Conservation (phyloP, 2,329 filamentous ascomycete species). For the Ceratocystis variospora region DNA sequence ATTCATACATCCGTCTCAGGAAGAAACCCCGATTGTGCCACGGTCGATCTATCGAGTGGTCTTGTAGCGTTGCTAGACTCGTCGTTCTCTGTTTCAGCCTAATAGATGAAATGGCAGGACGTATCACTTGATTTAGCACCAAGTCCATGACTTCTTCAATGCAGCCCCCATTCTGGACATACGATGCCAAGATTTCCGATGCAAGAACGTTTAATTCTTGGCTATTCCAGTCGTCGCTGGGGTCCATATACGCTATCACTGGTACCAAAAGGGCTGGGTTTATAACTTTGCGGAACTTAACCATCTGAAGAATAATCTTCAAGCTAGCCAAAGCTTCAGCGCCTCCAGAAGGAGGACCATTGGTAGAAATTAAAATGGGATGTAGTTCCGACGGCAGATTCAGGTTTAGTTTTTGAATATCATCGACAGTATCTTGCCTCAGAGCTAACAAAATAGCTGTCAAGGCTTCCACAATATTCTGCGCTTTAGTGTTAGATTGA, state of each 20-base stretch:
- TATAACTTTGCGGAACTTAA: background rate
- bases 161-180: background rate
- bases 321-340: background rate
- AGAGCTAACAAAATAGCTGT: background rate
- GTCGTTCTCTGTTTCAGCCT: background rate
- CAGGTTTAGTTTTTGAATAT: background rate
- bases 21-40: slow-evolving; percentile 14
- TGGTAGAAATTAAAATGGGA: background rate
- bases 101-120: background rate
- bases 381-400: background rate
- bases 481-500: background rate
- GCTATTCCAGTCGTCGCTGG: background rate
- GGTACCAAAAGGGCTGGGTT: background rate
- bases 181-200: background rate
- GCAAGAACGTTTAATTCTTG: background rate
- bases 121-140: slow-evolving; percentile 4
- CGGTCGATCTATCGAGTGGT: slow-evolving; percentile 14
- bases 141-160: slow-evolving; percentile 9
- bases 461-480: background rate
- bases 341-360: background rate
- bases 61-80: slow-evolving; percentile 6
- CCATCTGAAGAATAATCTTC: background rate
- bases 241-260: background rate
- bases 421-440: background rate
- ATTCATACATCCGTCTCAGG: slow-evolving; percentile 11